Conservation (phyloP, 2,329 filamentous ascomycete species). For the Aspergillus unguis region DNA sequence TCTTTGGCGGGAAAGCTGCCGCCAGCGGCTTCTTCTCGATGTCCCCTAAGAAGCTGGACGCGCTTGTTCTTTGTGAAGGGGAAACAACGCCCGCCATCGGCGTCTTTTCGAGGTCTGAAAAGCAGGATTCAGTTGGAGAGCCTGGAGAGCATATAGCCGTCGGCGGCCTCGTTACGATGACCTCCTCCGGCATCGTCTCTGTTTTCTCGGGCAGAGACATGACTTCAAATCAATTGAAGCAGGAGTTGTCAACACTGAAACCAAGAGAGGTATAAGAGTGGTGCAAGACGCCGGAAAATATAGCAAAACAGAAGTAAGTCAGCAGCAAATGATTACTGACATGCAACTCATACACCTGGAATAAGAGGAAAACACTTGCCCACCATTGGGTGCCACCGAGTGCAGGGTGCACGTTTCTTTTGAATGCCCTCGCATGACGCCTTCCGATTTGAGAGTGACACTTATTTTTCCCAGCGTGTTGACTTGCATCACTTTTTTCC, state of each 20-base stretch:
- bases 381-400: constrained; percentile 5
- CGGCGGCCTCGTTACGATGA: background rate
- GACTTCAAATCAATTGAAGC: background rate
- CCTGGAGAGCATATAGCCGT: constrained; percentile 16
- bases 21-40: constrained; percentile 15
- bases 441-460: constrained; percentile 10
- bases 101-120: no score
- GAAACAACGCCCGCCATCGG: no score
- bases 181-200: background rate
- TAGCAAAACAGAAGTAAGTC: background rate
- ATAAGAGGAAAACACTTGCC: constrained; percentile 2
- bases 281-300: background rate
- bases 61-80: no score
- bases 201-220: constrained; percentile 17
- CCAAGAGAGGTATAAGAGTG: background rate
- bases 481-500: constrained; percentile 10
- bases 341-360: constrained; percentile 4
- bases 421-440: constrained; percentile 19
- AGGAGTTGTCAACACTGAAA: background rate
- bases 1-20: constrained; percentile 16
- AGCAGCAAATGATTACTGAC: background rate
- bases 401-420: constrained; percentile 16
- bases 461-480: constrained; percentile 17
- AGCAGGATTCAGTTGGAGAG: no score
- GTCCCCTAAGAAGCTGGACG: no score